A percentile compares a stretch with the other conserved stretches of the same genome.
These are phyloP conservation scores for Cyclocybe aegerita DNA, from an alignment of 768 basidiomycete species.

Conservation along the genomic window DNA sequence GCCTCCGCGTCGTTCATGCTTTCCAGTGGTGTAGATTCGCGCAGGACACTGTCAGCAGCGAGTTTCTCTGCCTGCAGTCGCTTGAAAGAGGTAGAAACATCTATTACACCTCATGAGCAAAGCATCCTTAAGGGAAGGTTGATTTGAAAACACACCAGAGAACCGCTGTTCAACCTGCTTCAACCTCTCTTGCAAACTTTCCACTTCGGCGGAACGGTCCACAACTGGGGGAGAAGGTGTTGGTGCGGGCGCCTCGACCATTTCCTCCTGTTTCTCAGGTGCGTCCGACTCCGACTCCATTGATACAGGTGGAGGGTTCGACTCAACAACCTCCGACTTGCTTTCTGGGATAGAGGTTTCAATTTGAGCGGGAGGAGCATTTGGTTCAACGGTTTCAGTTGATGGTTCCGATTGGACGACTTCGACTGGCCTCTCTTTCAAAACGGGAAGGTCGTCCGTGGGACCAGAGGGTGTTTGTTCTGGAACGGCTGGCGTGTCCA, in stretches of 20 bases:
- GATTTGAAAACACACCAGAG: slow-evolving; percentile 44
- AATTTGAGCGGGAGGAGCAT: no score
- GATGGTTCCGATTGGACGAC: no score
- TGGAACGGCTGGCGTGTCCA: no score
- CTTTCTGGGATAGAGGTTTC: no score
- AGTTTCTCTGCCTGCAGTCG: slow-evolving; percentile 70
- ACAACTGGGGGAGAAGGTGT: slow-evolving; percentile 2
- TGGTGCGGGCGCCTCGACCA: neutral
- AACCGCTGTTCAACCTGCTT: slow-evolving; percentile 79
- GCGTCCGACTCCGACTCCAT: neutral
- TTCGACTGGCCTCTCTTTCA: no score
- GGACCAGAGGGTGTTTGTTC: no score
- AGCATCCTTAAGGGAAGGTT: neutral
- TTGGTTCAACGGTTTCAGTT: no score
- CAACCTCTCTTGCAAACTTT: slow-evolving; percentile 62
- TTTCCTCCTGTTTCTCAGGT: neutral
- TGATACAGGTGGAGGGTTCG: neutral
- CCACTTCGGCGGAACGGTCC: slow-evolving; percentile 37
- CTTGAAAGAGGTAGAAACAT: slow-evolving; percentile 78
- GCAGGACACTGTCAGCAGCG: slow-evolving; percentile 66
- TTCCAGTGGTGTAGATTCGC: slow-evolving; percentile 69
- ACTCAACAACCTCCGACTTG: no score
- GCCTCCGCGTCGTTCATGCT: slow-evolving; percentile 63
- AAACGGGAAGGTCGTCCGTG: no score
- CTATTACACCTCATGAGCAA: slow-evolving; percentile 35